phyloP scores from a whole-genome alignment of 306 rosid species.

The Rosa persica region DNA sequence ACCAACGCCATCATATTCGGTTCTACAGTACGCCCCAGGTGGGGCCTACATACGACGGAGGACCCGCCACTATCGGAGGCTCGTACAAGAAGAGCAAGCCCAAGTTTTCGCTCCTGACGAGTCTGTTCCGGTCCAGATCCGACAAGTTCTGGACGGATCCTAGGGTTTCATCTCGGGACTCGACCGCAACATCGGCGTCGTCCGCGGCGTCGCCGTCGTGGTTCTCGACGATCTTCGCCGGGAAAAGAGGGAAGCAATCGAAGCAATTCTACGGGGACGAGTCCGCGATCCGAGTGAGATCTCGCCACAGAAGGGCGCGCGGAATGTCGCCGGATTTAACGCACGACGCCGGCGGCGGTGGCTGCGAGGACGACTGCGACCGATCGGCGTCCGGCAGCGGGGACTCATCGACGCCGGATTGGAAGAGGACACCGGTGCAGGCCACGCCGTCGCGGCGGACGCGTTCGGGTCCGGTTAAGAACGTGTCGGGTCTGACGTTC shows the following conservation, averaged over 20 bases:
- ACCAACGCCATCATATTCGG: conserved; percentile 24
- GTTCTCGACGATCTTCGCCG: conserved; percentile 56
- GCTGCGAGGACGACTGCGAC: conserved; percentile 16
- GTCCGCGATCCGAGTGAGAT: conserved; percentile 15
- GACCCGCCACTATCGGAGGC: conserved; percentile 10
- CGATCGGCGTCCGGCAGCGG: conserved; percentile 61
- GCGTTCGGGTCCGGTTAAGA: conserved; percentile 40
- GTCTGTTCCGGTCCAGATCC: conserved; percentile 48
- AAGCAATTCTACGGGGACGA: conserved; percentile 21
- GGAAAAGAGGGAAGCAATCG: conserved; percentile 38
- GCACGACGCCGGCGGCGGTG: background rate
- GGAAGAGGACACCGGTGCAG: conserved; percentile 56
- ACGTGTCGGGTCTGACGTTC: conserved; percentile 61
- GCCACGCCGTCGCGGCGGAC: conserved; percentile 49
- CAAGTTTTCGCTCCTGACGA: conserved; percentile 42
- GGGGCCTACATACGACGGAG: conserved; percentile 45
- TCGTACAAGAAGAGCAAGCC: conserved; percentile 47
- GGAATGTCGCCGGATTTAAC: conserved; percentile 83
- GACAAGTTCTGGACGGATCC: conserved; percentile 42
- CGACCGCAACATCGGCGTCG: conserved; percentile 26
- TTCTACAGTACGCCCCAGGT: conserved; percentile 89
- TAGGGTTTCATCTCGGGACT: conserved; percentile 26
- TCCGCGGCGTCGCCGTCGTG: conserved; percentile 54
- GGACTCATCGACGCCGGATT: conserved; percentile 48
- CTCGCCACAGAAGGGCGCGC: conserved; percentile 47